These are phyloP conservation scores for Pseudogymnoascus destructans DNA, from an alignment of 2,329 filamentous ascomycete genomes.

Conservation along the genomic window DNA sequence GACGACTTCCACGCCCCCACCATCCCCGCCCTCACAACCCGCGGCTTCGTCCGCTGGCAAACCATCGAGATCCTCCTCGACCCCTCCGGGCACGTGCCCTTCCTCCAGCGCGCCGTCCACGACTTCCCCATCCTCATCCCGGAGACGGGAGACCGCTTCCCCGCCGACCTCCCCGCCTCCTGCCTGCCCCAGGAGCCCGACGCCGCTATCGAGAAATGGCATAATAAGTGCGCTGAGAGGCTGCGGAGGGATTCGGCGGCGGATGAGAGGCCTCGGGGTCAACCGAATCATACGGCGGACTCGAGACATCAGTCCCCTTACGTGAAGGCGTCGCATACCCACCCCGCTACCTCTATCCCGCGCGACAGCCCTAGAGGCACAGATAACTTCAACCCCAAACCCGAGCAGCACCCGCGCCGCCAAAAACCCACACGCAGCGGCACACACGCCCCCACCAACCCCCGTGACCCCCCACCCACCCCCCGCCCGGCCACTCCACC, in stretches of 20 bases:
- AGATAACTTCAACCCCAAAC: conserved; percentile 15
- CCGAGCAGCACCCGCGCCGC: conserved; percentile 8
- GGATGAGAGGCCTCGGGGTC: conserved; percentile 5
- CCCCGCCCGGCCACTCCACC: not conserved
- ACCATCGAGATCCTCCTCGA: conserved; percentile 78
- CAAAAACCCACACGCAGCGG: not conserved
- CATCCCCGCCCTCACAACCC: conserved; percentile 68
- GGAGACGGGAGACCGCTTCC: conserved; percentile 57
- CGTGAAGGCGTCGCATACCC: not conserved
- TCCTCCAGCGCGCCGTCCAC: conserved; percentile 66
- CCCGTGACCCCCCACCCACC: not conserved
- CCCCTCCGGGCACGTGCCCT: conserved; percentile 76
- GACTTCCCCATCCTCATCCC: conserved; percentile 66
- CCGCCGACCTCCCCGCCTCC: conserved; percentile 41
- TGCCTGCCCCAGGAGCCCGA: conserved; percentile 64
- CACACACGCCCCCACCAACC: not conserved
- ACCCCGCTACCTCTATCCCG: not conserved
- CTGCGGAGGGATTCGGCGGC: conserved; percentile 46
- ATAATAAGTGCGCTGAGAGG: conserved; percentile 60
- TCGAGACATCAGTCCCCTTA: not conserved
- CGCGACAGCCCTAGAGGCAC: not conserved
- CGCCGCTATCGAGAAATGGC: conserved; percentile 72
- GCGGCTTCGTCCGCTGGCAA: conserved; percentile 88
- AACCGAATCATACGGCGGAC: conserved; percentile 14
- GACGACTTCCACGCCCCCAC: conserved; percentile 61